These are phyloP conservation scores for Torrubiella hemipterigena DNA, from an alignment of 2,329 filamentous ascomycete genomes.

Conservation along the genomic window DNA sequence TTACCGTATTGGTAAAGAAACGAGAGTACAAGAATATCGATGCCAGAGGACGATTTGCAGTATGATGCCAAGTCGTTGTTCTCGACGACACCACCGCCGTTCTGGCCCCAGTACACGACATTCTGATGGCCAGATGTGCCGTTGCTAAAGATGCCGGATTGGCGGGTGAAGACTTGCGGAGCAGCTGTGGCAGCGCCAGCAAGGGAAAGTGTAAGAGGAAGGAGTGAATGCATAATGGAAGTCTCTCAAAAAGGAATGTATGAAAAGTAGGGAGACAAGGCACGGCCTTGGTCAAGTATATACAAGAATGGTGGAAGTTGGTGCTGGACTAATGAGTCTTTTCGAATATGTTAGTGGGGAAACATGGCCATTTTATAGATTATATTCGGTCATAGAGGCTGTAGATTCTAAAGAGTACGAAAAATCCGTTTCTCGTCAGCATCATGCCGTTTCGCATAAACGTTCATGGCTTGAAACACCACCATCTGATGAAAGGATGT, in stretches of 20 bases:
- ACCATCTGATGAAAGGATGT: neutral
- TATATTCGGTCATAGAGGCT: no score
- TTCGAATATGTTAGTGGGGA: no score
- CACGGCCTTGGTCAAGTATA: no score
- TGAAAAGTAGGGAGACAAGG: no score
- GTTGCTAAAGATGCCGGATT: slow-evolving; percentile 7
- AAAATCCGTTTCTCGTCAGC: no score
- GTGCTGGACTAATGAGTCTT: no score
- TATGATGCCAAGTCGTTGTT: slow-evolving; percentile 24
- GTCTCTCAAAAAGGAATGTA: no score
- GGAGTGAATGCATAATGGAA: neutral
- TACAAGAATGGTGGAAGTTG: no score
- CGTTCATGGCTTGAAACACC: no score
- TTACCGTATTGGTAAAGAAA: slow-evolving; percentile 26
- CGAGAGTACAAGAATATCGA: slow-evolving; percentile 28
- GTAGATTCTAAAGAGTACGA: no score
- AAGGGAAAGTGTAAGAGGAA: slow-evolving; percentile 1
- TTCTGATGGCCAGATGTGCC: slow-evolving; percentile 19
- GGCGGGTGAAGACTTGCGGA: slow-evolving; percentile 3
- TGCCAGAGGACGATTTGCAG: slow-evolving; percentile 21
- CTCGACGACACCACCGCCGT: slow-evolving; percentile 15
- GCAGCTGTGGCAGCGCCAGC: slow-evolving; percentile 5
- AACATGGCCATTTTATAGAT: no score
- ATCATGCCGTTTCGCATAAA: no score
- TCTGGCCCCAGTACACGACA: slow-evolving; percentile 16